Percentiles rank a stretch among this genome's conserved stretches.
Conservation (phyloP, 495 filamentous ascomycete genomes). For the Penicillium maclennaniae region DNA sequence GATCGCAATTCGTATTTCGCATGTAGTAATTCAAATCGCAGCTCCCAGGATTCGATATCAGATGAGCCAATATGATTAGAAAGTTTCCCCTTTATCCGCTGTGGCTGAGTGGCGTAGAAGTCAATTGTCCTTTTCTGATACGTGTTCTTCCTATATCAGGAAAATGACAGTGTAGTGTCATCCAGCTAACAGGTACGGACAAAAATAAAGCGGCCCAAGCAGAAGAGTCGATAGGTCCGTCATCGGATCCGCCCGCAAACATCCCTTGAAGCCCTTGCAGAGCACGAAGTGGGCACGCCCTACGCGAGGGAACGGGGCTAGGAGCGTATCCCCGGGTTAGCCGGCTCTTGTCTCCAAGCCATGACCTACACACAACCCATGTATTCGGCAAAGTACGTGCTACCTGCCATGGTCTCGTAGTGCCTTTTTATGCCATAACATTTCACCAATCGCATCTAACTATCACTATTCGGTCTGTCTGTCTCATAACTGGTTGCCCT, state of each 20-base stretch:
- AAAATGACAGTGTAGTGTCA: not conserved
- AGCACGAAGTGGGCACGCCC: not conserved
- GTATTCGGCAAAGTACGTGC: not conserved
- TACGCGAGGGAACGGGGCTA: constrained; percentile 2
- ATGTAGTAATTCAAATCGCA: not conserved
- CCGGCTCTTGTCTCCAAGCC: not conserved
- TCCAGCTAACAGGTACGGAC: not conserved
- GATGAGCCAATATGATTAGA: not conserved
- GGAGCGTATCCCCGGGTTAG: not conserved
- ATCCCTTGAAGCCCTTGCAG: constrained; percentile 18
- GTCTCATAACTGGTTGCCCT: not conserved
- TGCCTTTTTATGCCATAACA: not conserved
- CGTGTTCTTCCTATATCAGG: no score
- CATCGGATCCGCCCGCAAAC: constrained; percentile 15
- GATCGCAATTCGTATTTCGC: not conserved
- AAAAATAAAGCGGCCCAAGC: not conserved
- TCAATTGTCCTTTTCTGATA: not conserved
- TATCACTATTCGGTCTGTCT: no score
- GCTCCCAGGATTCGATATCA: not conserved
- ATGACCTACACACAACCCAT: not conserved
- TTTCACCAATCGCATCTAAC: constrained; percentile 2
- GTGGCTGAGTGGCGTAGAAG: not conserved
- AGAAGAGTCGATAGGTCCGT: constrained; percentile 5
- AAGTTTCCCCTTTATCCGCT: not conserved
- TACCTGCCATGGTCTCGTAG: not conserved